Base-by-base conservation (phyloP, 768 basidiomycete species). In the Suillus weaverae region DNA sequence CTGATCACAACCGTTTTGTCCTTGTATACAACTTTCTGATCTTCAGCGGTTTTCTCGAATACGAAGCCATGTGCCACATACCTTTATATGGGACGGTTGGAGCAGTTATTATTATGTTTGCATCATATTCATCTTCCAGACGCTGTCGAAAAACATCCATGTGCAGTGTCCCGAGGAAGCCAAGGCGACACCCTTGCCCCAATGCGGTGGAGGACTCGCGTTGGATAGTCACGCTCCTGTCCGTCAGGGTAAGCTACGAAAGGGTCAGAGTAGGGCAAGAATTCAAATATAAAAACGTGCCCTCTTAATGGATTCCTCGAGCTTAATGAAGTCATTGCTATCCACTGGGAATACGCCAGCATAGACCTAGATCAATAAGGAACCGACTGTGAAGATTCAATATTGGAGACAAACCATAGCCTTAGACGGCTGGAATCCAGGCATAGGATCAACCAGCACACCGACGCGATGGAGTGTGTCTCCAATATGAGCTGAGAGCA, bases 81-180 rank as follows among this genome's bases (percentile, higher is more conserved):
- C 95, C 78, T 81, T 94, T 91, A 76, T 95, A 95, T 33, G 97
- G 95, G 22, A 99, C 97, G 3, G 95, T 95, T 1, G 97, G 97
- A 4, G 95, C 91, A 13, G 97, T 99, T 62, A 99, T 86, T 69
- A 99, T 95, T 64, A 99, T 89, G 71, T 91, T 95, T 38, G 95
- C 92, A 64, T 94, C 89, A 70, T 97, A 95, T 75, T 99, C 97
- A 70, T 99, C 97, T 76, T 99, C 97, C 4, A 99, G 81, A 16
- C 97, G 86, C 74, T 99, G 97, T 26, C 95, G 89, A 77, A 95
- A 94, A 44, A 96, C 92, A 70, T 97, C 93, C 93, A 99, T 95
- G 73, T 99, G 97, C 64, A 99, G 78, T 6, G 95, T 94, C 1
- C 97, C 97, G 11, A 98, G 83, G 76, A 99, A 99, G 0, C 97